Base-by-base conservation (phyloP, 345 rosid genomes). In the Moringa oleifera region DNA sequence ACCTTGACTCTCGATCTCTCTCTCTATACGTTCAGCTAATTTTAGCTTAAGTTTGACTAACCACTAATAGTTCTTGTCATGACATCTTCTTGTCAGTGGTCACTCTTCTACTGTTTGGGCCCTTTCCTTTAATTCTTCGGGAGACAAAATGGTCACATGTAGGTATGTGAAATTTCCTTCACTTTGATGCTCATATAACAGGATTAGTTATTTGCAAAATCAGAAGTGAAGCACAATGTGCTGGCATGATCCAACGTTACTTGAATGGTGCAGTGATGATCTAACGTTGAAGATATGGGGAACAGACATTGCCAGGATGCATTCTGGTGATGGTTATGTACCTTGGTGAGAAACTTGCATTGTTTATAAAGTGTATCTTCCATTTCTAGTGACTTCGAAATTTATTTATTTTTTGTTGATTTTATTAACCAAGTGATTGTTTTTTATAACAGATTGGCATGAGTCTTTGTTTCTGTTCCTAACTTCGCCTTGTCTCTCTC, bases 21-120 rank as follows among this genome's bases (percentile, higher is more conserved):
- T 56, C 31, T 55, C 22, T 15, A 41, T 57, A 23, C 22, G 5
- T 33, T 33, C 5, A 33, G 37, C 37, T 33, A 4, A 4, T 33
- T 33, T 33, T 33, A 11, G 36, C 41, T 45, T 65, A 57, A 57
- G 31, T 45, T 16, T 31, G 22, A 15, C 20, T 54, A 59, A 57
- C 31, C 61, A 21, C 6, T 36, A 31, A 49, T 22, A 37, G 20
- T 12, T 73, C 47, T 59, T 60, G 36, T 53, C 63, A 50, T 22
- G 25, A 52, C 50, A 37, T 47, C 55, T 75, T 73, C 46, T 65
- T 55, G 62, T 62, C 83, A 90, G 97, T 33, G 96, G 97, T 65
- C 99, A 94, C 73, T 74, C 89, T 72, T 94, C 99, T 47, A 90
- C 97, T 12, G 80, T 94, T 31, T 90, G 97, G 99, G 85, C 86